Evolutionary conservation across 257 asterid species (phyloP), one percentile per base, ranked within the genome.

Genomic region (Misopates orontium): DNA sequence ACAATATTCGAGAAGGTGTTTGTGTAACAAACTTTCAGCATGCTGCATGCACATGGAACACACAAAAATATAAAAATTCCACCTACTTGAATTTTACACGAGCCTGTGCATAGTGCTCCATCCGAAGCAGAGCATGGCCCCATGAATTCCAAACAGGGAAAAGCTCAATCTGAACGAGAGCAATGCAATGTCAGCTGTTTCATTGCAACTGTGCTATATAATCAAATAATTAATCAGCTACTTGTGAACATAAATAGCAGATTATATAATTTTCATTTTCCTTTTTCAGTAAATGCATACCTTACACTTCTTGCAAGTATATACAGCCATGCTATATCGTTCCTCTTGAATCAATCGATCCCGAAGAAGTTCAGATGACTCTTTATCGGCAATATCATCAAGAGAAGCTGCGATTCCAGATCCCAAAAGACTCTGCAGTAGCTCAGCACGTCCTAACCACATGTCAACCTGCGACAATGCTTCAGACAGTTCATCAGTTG

Each of bases 271-370:
- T 9, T 36, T 3, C 11, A 3, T 9, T 36, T 36, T 36, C 8
- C 11, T 36, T 36, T 9, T 36, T 28, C 7, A 7, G 36, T 28
- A 28, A 28, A 28, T 23, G 17, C 48, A 24, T 84, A 90, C 99
- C 94, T 93, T 93, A 72, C 99, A 90, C 96, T 93, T 93, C 86
- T 81, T 93, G 93, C 91, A 81, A 56, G 99, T 88, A 73, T 93
- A 93, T 20, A 93, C 96, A 75, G 99, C 97, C 99, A 93, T 93
- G 78, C 99, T 90, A 75, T 93, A 93, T 52, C 88, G 78, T 77
- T 93, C 99, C 68, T 93, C 97, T 56, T 76, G 85, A 78, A 90
- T 82, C 78, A 93, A 74, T 68, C 99, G 86, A 73, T 93, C 92
- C 71, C 99, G 83, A 73, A 93, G 99, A 77, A 13, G 89, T 77